Percentiles rank a stretch among this genome's conserved stretches.
These are phyloP conservation scores for Dactylellina cionopaga DNA, from an alignment of 2,329 filamentous ascomycete species.

Conservation along the genomic window DNA sequence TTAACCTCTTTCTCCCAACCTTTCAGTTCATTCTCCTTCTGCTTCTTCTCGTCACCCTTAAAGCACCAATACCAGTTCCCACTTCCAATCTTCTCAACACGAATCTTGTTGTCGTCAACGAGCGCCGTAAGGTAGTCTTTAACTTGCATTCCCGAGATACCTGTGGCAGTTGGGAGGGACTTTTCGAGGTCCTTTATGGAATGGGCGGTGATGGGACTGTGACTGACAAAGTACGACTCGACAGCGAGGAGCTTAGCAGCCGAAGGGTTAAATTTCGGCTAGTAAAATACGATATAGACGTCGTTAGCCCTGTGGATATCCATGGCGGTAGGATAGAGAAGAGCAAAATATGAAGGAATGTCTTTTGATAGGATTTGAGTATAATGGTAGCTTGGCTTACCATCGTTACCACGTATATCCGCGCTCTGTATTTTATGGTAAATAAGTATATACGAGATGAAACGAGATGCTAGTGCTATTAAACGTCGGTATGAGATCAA, in stretches of 20 bases:
- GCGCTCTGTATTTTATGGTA: too few species aligned
- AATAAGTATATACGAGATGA: too few species aligned
- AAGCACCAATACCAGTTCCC: constrained; percentile 80
- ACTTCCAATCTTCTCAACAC: constrained; percentile 75
- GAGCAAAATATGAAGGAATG: too few species aligned
- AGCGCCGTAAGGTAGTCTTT: constrained; percentile 74
- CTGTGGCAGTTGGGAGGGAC: constrained; percentile 69
- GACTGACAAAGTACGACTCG: constrained; percentile 69
- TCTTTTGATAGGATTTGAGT: too few species aligned
- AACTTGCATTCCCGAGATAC: constrained; percentile 73
- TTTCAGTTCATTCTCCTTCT: constrained; percentile 59
- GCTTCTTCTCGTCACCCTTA: constrained; percentile 67
- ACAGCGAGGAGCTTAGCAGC: constrained; percentile 69
- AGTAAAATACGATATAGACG: neutral
- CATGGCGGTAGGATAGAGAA: too few species aligned
- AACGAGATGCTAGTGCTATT: too few species aligned
- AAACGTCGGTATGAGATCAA: too few species aligned
- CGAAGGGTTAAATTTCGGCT: constrained; percentile 68
- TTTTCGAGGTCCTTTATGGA: constrained; percentile 76
- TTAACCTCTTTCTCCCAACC: constrained; percentile 35
- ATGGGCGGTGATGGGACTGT: constrained; percentile 67
- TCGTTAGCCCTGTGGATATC: too few species aligned
- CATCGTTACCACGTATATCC: too few species aligned
- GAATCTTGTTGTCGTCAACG: constrained; percentile 70
- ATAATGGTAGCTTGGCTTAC: too few species aligned